Evolutionary conservation across 768 basidiomycete genomes (phyloP), one percentile per base, ranked within the genome.

Genomic region (Melanogaster broomeanus): DNA sequence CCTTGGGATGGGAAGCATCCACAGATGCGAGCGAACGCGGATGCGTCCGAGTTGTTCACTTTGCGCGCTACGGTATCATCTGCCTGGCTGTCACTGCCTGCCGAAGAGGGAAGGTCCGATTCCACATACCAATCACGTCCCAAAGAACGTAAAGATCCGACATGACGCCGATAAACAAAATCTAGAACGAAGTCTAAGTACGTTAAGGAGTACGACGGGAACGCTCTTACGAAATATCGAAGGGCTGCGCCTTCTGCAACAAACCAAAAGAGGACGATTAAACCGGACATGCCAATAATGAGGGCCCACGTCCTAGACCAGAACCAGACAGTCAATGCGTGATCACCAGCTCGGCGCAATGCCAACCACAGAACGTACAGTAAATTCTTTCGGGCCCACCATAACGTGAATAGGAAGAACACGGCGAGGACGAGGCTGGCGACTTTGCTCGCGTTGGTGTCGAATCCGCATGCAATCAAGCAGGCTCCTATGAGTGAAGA

Each of bases 391-490:
- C 87, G 75, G 8, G 89, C 88, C 89, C 90, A 91, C 90, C 91
- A 96, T 3, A 94, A 76, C 1, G 91, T 93, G 59, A 94, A 77
- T 28, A 95, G 57, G 72, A 94, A 95, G 70, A 93, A 90, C n/a
- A 68, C 88, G 9, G 85, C 93, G 44, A 96, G 76, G 9, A 86
- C 84, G 19, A 96, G 67, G 19, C 82, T 83, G 1, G 91, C 93
- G 40, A 93, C 62, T 65, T 96, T 96, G 72, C 86, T 88, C 4
- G 93, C 93, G 57, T 90, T 85, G 41, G 89, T 92, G 68, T 93
- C 81, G 65, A 93, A 93, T 12, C 91, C 93, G 55, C 90, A 92
- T 12, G 91, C 82, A 52, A 97, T 94, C 35, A 97, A 74, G 39
- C 80, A 79, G 2, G 91, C 93, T 22, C 94, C 94, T 46, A 96